Base-by-base conservation (phyloP, 371 early-diverging fungal species). In the Mortierella sp. region DNA sequence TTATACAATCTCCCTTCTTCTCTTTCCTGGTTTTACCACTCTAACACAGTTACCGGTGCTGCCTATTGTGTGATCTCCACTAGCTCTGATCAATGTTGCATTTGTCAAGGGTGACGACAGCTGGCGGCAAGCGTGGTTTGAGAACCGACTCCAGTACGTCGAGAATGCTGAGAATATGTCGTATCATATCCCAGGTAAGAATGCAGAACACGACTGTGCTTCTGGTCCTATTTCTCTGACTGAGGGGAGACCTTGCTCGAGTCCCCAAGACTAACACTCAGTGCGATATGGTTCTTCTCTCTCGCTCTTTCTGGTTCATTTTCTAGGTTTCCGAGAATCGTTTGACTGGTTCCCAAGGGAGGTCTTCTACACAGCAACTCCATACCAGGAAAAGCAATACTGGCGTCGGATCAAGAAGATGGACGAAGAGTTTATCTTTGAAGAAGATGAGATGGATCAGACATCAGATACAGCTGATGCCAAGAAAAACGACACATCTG, bases 131-230 rank as follows among this genome's bases (percentile, higher is more conserved):
- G 53, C 46, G 1, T 70, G 64, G 64, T 64, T 70, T 45, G 70
- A 64, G 30, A 70, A 64, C 21, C 59, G 70, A 14, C 28, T 70
- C 21, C 18, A 46, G 7, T 59, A 60, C 60, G 44, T 70, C 23
- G 70, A 70, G 30, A 59, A 30, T 1, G 70, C 70, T 2, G 70
- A 70, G 26, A 64, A 70, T 25, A 60, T 70, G 55, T 70, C 53
- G 12, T 70, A 56, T 29, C 56, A 68, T 56, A 43, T 63, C 12
- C 50, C 57, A 18, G 64, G 64, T 63, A 48, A 9, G 37, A 19
- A 37, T 29, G 11, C 26, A 19, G 30, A 7, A 56, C 14, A 28
- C 28, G 44, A 46, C 4, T 18, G 57, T 14, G 57, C 14, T 18
- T 57, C 14, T 1, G 28, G 57, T 16, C 25, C 7, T 56, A 25